Percentiles rank a stretch among this genome's conserved stretches.
phyloP scores from a whole-genome alignment of 345 rosid genomes.

The Laguncularia racemosa region DNA sequence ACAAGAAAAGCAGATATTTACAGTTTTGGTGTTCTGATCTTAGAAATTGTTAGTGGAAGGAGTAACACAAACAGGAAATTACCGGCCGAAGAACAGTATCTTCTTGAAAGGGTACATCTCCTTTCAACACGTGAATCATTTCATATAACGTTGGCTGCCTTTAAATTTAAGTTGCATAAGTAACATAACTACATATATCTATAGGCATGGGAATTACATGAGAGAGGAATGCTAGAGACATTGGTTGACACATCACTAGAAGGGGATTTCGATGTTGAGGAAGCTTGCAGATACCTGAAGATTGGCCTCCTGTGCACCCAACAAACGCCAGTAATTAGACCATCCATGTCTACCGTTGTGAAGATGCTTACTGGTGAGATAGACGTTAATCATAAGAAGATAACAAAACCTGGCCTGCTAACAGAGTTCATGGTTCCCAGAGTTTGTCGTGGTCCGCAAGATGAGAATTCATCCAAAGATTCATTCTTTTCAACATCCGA shows the following conservation, averaged over 20 bases:
- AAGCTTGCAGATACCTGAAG: background rate
- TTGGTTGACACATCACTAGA: background rate
- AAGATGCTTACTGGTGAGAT: conserved; percentile 1
- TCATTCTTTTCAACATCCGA: no score
- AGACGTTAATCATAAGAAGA: background rate
- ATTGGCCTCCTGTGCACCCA: conserved; percentile 6
- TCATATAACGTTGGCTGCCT: no score
- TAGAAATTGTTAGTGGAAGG: background rate
- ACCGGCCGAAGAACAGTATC: conserved; percentile 6
- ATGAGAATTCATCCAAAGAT: no score
- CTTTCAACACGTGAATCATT: no score
- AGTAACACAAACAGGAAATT: background rate
- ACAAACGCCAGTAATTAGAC: background rate
- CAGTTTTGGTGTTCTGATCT: background rate
- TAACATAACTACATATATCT: background rate
- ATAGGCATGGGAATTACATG: background rate
- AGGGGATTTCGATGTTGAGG: background rate
- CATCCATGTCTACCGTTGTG: conserved; percentile 1
- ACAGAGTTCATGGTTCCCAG: conserved; percentile 1
- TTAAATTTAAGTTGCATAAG: no score
- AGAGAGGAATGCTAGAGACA: background rate
- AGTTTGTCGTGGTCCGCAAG: background rate
- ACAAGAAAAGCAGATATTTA: background rate
- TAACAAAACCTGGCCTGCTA: background rate
- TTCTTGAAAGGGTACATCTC: conserved; percentile 1